Evolutionary conservation across 768 basidiomycete species (phyloP), one percentile per base, ranked within the genome.

Genomic region (Amanita rubescens): DNA sequence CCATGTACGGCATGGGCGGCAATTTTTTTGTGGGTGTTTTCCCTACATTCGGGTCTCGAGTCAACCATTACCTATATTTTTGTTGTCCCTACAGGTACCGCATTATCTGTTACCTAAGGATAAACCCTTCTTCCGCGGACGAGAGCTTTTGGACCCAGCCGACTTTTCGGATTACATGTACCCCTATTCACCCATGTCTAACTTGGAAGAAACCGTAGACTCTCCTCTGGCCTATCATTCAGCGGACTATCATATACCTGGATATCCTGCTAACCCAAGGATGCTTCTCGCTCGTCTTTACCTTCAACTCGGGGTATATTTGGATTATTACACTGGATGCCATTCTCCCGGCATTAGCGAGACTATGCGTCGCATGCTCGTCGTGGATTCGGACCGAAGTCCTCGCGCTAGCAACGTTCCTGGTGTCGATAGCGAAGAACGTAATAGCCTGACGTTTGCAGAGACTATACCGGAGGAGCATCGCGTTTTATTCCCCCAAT

Each of bases 1-100:
- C 77, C 0, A 56, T 86, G 58, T 86, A 85, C 63, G 82, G 77
- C 0, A 75, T 80, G 73, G 82, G 82, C n/a, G 84, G 83, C 0
- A 65, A 84, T 53, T 72, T 81, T 53, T 60, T 85, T 33, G 76
- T 76, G 43, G 44, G 72, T 63, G 11, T 43, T 6, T 25, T 17
- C 46, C 19, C 22, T 39, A 17, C 44, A 17, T 41, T 30, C 27
- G 9, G 24, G 14, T 35, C 17, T 19, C 20, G 5, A 33, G 17
- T 52, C 11, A n/a, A 34, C 17, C 3, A 41, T 25, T 12, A 30
- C 14, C 8, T 30, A 30, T n/a, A n/a, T 20, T 32, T 24, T 30
- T 56, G 17, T 48, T 24, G 41, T 38, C 20, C 22, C 20, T 24
- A 34, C 60, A 84, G 84, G 76, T 67, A 0, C 66, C 74, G 4